phyloP scores from a whole-genome alignment of 805 yeast genomes.

The Zygosaccharomyces gambellarensis region DNA sequence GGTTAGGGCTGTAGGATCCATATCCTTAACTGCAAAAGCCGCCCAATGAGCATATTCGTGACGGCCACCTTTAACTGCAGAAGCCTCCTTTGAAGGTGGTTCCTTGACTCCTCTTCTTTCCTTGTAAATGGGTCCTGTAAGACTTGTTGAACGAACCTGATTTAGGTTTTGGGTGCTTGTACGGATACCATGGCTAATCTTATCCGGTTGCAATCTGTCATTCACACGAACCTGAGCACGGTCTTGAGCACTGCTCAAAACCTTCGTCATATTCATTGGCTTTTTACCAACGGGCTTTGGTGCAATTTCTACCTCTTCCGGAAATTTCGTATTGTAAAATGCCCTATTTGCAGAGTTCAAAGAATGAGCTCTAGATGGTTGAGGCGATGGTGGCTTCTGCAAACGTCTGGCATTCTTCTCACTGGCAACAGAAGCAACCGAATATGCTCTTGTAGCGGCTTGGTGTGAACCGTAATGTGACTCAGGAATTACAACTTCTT shows the following conservation, averaged over 20 bases:
- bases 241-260: conserved; percentile 30
- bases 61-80: conserved; percentile 13
- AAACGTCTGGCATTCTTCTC: conserved; percentile 9
- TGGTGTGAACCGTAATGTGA: conserved; percentile 15
- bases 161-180: background rate
- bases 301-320: conserved; percentile 10
- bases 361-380: conserved; percentile 11
- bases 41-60: conserved; percentile 41
- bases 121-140: conserved; percentile 8
- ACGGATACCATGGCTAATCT: background rate
- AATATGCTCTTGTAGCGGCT: conserved; percentile 33
- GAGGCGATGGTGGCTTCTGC: background rate
- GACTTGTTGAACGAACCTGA: conserved; percentile 15
- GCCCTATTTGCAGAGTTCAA: conserved; percentile 14
- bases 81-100: background rate
- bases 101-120: conserved; percentile 6
- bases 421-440: conserved; percentile 20
- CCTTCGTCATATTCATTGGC: conserved; percentile 26
- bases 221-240: conserved; percentile 28
- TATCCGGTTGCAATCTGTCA: conserved; percentile 17
- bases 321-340: conserved; percentile 2
- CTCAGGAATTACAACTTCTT: conserved; percentile 6
- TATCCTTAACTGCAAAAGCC: conserved; percentile 37
- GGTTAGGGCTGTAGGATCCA: conserved; percentile 35
- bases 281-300: conserved; percentile 11